These are phyloP conservation scores for Metschnikowia anglica DNA, from an alignment of 805 yeast genomes.

Conservation along the genomic window DNA sequence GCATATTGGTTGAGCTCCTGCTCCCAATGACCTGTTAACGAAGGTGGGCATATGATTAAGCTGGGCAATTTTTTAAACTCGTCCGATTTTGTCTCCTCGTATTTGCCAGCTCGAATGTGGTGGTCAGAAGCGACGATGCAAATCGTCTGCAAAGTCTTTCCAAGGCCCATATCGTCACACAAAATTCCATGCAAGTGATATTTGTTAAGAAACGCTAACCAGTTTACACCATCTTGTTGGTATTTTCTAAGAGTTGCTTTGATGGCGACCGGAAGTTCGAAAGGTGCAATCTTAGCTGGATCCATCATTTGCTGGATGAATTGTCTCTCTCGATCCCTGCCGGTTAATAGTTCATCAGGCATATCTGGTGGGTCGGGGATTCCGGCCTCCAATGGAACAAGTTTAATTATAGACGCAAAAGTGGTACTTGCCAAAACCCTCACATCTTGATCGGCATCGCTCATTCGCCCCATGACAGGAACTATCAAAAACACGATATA, in stretches of 20 bases:
- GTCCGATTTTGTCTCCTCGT: conserved; percentile 52
- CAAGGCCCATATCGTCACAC: conserved; percentile 99
- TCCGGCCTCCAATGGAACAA: conserved; percentile 97
- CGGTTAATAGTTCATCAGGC: conserved; percentile 78
- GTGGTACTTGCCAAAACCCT: conserved; percentile 91
- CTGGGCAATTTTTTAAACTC: conserved; percentile 81
- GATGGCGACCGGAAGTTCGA: conserved; percentile 84
- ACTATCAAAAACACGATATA: conserved; percentile 94
- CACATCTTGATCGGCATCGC: conserved; percentile 88
- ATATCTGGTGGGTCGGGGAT: conserved; percentile 92
- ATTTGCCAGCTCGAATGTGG: conserved; percentile 74
- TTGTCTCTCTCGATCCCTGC: conserved; percentile 91
- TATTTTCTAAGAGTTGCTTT: conserved; percentile 91
- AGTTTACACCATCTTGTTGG: conserved; percentile 97
- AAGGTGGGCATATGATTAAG: conserved; percentile 91
- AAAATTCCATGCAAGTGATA: conserved; percentile 95
- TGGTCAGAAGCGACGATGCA: conserved; percentile 97
- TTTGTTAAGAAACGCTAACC: conserved; percentile 93
- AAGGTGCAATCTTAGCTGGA: conserved; percentile 83
- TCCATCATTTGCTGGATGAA: conserved; percentile 98
- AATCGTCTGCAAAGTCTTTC: conserved; percentile 94
- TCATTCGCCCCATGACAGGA: conserved; percentile 96
- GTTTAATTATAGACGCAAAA: conserved; percentile 90
- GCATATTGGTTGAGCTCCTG: conserved; percentile 89
- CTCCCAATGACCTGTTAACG: conserved; percentile 98